Conservation (phyloP, 768 basidiomycete genomes). For the Sarcodon aspratus region DNA sequence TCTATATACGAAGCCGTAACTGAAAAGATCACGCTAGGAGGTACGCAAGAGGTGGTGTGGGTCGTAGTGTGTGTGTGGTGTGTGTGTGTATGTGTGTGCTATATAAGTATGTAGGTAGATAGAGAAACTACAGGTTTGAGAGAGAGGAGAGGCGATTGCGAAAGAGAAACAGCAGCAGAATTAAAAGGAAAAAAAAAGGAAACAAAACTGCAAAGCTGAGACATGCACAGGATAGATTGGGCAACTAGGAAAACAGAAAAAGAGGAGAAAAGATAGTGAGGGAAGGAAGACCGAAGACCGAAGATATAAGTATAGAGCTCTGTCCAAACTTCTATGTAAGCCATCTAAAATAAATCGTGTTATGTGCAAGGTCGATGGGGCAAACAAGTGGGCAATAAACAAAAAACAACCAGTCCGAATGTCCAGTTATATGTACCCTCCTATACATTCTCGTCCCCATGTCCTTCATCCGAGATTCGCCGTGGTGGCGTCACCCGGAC, state of each 20-base stretch:
- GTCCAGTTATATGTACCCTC: background rate
- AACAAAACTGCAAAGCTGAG: conserved; percentile 7
- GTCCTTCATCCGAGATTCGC: background rate
- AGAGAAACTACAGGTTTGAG: background rate
- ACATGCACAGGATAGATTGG: conserved; percentile 2
- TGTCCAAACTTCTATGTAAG: background rate
- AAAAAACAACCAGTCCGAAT: background rate
- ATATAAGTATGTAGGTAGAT: conserved; percentile 1
- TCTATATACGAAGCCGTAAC: no score
- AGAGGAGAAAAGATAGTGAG: background rate
- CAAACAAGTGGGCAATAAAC: conserved; percentile 7
- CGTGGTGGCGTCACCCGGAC: conserved; percentile 1
- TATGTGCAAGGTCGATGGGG: conserved; percentile 6
- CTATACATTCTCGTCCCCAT: background rate
- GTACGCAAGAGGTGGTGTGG: background rate
- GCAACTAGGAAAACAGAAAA: conserved; percentile 1
- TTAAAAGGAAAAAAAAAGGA: background rate
- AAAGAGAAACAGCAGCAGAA: background rate
- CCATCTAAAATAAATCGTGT: background rate
- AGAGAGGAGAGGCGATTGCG: background rate
- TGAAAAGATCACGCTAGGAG: no score
- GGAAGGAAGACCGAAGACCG: background rate
- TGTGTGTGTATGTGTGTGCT: background rate
- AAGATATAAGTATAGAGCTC: conserved; percentile 1
- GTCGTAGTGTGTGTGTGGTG: background rate